Evolutionary conservation across 1,284 basidiomycete species (phyloP), one percentile per base, ranked within the genome.

Genomic region (Leccinum pachyderme): DNA sequence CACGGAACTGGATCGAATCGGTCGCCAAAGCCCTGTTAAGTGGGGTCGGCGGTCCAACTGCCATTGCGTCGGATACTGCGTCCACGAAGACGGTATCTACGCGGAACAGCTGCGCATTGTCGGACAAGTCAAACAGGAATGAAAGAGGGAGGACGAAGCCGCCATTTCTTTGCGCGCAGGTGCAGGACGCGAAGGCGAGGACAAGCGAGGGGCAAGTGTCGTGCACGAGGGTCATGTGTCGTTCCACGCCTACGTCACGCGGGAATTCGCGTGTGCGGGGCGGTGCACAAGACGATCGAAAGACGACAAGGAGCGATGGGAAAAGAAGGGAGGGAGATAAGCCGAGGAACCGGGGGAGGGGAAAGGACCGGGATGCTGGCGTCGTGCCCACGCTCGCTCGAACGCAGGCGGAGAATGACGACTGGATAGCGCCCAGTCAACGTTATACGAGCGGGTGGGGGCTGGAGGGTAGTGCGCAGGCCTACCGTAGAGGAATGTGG

Each of bases 21-120:
- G 83, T 88, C 11, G 76, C 84, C 7, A 80, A 77, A 51, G 84
- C 84, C 0, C 75, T 87, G 12, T 71, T 84, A 28, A 75, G 74
- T 50, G 80, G 79, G 24, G 76, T 77, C 5, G 55, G 57, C 5
- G 68, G 72, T 28, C 49, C 63, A 74, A 54, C 52, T 1, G 49
- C 49, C 33, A 37, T 59, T n/a, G 24, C 39, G 18, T 69, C 67
- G 29, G 70, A 69, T 22, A 53, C 59, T 8, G 68, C 58, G 1
- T 73, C 68, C 1, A 59, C 58, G 18, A 55, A 54, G 45, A 61
- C 66, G 8, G 49, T 13, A n/a, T 65, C 63, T 57, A 66, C 67
- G 15, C 58, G 18, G 41, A 64, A 52, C 45, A 67, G 72, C 44
- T 72, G 63, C 51, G 65, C 71, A 1, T 57, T 77, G 1, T 75